Percentiles rank a stretch among this genome's conserved stretches.
These are phyloP conservation scores for Exophiala xenobiotica DNA, from an alignment of 2,329 filamentous ascomycete genomes.

Conservation along the genomic window DNA sequence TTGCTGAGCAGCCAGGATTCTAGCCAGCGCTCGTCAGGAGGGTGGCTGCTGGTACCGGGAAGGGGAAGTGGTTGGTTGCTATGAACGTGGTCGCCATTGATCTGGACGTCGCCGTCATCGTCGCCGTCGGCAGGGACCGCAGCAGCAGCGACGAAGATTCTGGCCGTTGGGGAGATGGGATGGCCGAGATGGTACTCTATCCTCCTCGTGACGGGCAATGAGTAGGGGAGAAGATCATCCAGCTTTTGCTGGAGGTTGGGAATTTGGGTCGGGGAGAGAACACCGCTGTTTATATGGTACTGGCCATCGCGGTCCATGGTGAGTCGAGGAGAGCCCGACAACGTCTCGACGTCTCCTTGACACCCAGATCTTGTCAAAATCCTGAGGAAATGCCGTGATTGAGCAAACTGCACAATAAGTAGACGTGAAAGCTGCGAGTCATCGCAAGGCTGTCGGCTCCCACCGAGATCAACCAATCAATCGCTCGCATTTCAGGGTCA, in stretches of 20 bases:
- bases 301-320: neutral
- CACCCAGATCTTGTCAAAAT: too few relatives aligned
- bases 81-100: neutral
- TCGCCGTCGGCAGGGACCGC: neutral
- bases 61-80: neutral
- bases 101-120: neutral
- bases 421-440: too few relatives aligned
- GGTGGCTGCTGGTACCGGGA: neutral
- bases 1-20: constrained; percentile 5
- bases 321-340: neutral
- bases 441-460: too few relatives aligned
- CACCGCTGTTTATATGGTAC: constrained; percentile 1
- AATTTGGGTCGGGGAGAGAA: constrained; percentile 7
- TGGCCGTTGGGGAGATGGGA: constrained; percentile 34
- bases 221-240: constrained; percentile 39
- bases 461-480: too few relatives aligned
- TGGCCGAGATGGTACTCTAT: constrained; percentile 40
- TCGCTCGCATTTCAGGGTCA: too few relatives aligned
- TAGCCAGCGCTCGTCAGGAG: neutral
- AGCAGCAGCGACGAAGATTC: constrained; percentile 18
- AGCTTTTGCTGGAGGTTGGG: constrained; percentile 27
- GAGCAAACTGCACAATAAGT: too few relatives aligned
- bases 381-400: too few relatives aligned
- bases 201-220: constrained; percentile 39
- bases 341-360: neutral